Conservation (phyloP, 768 basidiomycete species). For the Harrya chromipes region DNA sequence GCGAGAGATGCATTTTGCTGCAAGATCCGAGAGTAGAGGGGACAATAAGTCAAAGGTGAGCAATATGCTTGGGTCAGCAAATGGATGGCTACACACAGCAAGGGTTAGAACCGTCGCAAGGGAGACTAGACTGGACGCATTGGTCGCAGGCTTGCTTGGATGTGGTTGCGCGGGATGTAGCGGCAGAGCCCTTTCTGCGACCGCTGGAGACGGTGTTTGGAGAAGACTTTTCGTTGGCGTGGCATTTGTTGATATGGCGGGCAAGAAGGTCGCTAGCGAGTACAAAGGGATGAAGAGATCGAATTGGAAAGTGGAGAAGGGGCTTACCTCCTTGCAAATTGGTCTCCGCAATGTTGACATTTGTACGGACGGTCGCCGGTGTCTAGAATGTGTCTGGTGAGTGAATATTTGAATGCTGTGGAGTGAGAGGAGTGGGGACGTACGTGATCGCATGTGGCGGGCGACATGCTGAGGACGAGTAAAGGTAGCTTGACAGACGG, state of each 20-base stretch:
- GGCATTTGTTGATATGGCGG: constrained; percentile 85
- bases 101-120: constrained; percentile 77
- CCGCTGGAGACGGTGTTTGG: constrained; percentile 32
- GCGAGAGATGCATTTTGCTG: constrained; percentile 72
- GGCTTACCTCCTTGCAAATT: constrained; percentile 77
- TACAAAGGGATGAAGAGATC: constrained; percentile 3
- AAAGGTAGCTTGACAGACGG: constrained; percentile 84
- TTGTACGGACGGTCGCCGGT: constrained; percentile 90
- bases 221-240: constrained; percentile 65
- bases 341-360: constrained; percentile 84
- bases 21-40: neutral
- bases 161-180: constrained; percentile 69
- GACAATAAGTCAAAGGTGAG: neutral
- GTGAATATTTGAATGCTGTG: constrained; percentile 11
- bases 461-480: constrained; percentile 90
- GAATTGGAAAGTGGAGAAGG: constrained; percentile 5
- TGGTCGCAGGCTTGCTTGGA: constrained; percentile 86
- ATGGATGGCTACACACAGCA: constrained; percentile 51
- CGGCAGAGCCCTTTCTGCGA: constrained; percentile 64
- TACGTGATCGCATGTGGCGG: constrained; percentile 87
- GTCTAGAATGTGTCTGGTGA: constrained; percentile 42
- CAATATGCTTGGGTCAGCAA: neutral
- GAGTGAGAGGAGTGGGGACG: constrained; percentile 37
- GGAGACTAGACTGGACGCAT: constrained; percentile 70
- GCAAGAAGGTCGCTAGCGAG: constrained; percentile 74